These are phyloP conservation scores for Suillus weaverae DNA, from an alignment of 768 basidiomycete genomes.

Conservation along the genomic window DNA sequence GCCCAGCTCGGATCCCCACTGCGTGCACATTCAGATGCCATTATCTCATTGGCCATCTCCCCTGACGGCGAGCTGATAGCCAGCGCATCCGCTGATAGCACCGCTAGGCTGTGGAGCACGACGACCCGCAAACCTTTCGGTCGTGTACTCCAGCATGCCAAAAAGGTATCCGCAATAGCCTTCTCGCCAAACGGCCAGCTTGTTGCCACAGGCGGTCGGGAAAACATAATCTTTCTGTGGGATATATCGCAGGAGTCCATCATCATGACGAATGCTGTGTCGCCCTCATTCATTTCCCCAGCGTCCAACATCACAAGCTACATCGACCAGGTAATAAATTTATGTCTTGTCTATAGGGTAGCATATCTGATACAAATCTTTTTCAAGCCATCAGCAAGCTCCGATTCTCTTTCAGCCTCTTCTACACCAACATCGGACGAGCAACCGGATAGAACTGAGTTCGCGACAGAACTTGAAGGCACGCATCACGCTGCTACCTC, in stretches of 20 bases:
- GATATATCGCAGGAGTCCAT: neutral
- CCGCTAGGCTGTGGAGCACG: too few species aligned
- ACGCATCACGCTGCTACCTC: neutral
- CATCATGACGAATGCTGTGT: neutral
- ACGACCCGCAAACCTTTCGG: too few species aligned
- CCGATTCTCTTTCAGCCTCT: neutral
- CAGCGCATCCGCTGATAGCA: too few species aligned
- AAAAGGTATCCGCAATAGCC: too few species aligned
- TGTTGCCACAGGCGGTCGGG: too few species aligned
- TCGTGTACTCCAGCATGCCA: too few species aligned
- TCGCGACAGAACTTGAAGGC: neutral
- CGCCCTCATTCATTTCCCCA: neutral
- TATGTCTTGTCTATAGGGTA: neutral
- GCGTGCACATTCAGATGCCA: too few species aligned
- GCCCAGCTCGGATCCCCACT: too few species aligned
- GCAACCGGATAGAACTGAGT: neutral
- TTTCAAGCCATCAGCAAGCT: neutral
- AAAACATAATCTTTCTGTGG: too few species aligned
- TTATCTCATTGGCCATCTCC: too few species aligned
- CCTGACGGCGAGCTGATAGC: too few species aligned
- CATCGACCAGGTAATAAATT: neutral
- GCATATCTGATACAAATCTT: neutral
- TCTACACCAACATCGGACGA: neutral
- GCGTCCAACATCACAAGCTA: neutral
- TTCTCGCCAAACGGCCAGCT: too few species aligned